phyloP scores from a whole-genome alignment of 2,329 filamentous ascomycete genomes.

The Pseudogymnoascus sp. region DNA sequence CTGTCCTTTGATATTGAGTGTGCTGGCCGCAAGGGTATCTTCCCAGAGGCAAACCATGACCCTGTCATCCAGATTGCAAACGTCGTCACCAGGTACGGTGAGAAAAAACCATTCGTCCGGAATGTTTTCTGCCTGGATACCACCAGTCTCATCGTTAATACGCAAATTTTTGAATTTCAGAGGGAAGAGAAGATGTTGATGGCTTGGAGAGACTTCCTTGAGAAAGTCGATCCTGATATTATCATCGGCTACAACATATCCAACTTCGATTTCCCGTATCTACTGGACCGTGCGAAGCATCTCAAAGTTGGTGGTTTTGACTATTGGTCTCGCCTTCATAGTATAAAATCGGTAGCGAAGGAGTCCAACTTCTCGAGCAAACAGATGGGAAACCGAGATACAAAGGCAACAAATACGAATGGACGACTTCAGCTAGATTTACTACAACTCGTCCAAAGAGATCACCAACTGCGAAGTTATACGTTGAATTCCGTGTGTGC shows the following conservation, averaged over 20 bases:
- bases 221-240: conserved; percentile 88
- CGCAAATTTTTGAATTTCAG: conserved; percentile 77
- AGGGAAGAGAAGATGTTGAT: conserved; percentile 85
- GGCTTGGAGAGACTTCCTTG: conserved; percentile 82
- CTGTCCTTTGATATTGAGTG: conserved; percentile 99
- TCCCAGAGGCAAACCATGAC: conserved; percentile 85
- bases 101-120: conserved; percentile 88
- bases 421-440: conserved; percentile 88
- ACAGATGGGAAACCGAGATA: conserved; percentile 95
- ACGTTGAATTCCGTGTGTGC: conserved; percentile 94
- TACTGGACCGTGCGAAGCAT: conserved; percentile 79
- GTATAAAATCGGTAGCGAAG: conserved; percentile 62
- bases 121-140: conserved; percentile 95
- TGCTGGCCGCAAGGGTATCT: conserved; percentile 93
- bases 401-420: conserved; percentile 89
- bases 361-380: conserved; percentile 91
- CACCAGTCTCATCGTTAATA: conserved; percentile 90
- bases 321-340: conserved; percentile 76
- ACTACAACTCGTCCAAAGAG: conserved; percentile 88
- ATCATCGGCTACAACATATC: conserved; percentile 98
- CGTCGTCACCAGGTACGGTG: conserved; percentile 87
- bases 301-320: conserved; percentile 75
- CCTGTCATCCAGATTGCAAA: conserved; percentile 98
- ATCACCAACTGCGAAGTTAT: conserved; percentile 92
- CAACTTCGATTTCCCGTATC: conserved; percentile 97